Percentiles rank a stretch among this genome's conserved stretches.
Conservation (phyloP, 306 rosid species). For the Cicer cuneatum region DNA sequence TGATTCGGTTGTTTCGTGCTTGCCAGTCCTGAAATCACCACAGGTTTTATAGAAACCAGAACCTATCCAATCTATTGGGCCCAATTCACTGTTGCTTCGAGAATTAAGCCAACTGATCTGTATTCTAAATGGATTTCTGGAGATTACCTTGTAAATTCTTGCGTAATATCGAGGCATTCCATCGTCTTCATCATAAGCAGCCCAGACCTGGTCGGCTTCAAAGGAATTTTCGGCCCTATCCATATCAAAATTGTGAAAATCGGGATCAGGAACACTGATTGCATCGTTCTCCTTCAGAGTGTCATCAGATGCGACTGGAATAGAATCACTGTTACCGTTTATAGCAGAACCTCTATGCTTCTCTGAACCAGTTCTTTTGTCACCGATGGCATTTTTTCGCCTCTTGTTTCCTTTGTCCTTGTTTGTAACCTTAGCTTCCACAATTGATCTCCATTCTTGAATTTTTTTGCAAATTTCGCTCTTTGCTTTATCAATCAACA, state of each 20-base stretch:
- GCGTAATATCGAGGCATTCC: conserved; percentile 98
- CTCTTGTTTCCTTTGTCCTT: conserved; percentile 62
- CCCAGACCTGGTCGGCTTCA: conserved; percentile 93
- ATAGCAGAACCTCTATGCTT: conserved; percentile 42
- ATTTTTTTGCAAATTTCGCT: conserved; percentile 65
- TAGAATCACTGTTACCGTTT: conserved; percentile 48
- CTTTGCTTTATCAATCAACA: conserved; percentile 70
- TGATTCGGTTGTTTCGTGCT: conserved; percentile 58
- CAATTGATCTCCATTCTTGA: conserved; percentile 58
- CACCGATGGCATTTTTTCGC: conserved; percentile 52
- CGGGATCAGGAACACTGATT: conserved; percentile 91
- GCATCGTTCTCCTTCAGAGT: conserved; percentile 46
- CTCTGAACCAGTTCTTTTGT: conserved; percentile 40
- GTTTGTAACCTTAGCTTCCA: conserved; percentile 50
- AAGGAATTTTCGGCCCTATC: conserved; percentile 83
- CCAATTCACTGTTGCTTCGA: conserved; percentile 80
- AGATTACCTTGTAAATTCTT: conserved; percentile 78
- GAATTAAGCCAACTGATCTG: conserved; percentile 95
- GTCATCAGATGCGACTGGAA: conserved; percentile 46
- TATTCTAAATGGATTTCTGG: conserved; percentile 78
- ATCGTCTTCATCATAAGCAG: conserved; percentile 89
- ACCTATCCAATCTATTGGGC: conserved; percentile 86
- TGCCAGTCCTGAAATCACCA: conserved; percentile 87
- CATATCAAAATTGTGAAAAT: conserved; percentile 94
- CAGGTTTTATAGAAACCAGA: conserved; percentile 84